Evolutionary conservation across 495 filamentous ascomycete genomes (phyloP).

Genomic region (Pseudevernia furfuracea): DNA sequence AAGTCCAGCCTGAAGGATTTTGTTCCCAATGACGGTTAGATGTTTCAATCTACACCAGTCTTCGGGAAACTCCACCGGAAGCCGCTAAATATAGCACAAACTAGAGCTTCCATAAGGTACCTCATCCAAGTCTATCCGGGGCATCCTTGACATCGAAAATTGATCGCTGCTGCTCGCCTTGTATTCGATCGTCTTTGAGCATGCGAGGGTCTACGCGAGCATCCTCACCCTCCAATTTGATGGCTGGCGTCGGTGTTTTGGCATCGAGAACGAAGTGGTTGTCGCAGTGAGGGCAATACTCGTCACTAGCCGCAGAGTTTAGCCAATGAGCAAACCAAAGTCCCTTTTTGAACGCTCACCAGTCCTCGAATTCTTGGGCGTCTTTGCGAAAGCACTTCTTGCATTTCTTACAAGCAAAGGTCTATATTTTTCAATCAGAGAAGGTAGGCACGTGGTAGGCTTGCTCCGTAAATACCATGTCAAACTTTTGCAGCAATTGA

Average conservation of each 20-base stretch:
- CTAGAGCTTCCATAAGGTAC: neutral
- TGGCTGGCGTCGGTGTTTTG: constrained; percentile 63
- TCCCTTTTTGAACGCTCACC: constrained; percentile 34
- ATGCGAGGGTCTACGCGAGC: constrained; percentile 75
- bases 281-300: constrained; percentile 99
- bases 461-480: constrained; percentile 56
- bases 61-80: neutral
- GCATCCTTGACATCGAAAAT: constrained; percentile 68
- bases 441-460: neutral
- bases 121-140: constrained; percentile 67
- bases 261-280: constrained; percentile 96
- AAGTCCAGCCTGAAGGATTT: neutral
- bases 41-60: neutral
- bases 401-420: constrained; percentile 97
- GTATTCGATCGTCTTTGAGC: constrained; percentile 86
- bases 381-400: constrained; percentile 96
- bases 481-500: constrained; percentile 61
- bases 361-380: constrained; percentile 81
- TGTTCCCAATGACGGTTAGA: neutral
- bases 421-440: constrained; percentile 29
- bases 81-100: constrained; percentile 4
- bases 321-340: neutral
- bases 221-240: constrained; percentile 87
- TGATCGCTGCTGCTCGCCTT: constrained; percentile 49
- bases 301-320: constrained; percentile 56